Evolutionary conservation across 441 rosid genomes (phyloP).

Genomic region (Populus trichocarpa): DNA sequence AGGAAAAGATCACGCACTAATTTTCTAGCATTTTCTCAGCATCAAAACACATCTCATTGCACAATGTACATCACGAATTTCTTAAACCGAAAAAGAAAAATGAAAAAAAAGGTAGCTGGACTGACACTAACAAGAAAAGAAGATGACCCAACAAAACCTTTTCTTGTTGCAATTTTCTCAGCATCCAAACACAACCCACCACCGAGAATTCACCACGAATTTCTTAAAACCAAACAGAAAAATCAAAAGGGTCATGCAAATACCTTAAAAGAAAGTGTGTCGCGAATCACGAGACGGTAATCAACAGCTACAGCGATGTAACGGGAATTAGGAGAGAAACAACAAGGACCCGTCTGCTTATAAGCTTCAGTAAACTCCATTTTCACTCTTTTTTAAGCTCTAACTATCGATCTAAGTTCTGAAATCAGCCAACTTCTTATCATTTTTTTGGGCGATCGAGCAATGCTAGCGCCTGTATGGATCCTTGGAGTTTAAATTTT

Average conservation of each 20-base stretch:
- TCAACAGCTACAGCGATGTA: constrained; percentile 87
- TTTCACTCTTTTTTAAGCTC: neutral
- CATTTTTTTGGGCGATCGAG: neutral
- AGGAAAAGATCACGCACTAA: neutral
- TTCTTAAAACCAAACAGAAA: neutral
- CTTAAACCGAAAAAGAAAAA: neutral
- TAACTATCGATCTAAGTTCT: neutral
- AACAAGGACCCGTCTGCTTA: constrained; percentile 86
- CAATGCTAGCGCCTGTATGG: neutral
- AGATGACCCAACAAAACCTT: neutral
- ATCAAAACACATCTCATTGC: neutral
- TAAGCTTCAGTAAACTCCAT: constrained; percentile 96
- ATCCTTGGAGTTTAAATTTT: neutral
- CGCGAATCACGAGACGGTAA: constrained; percentile 90
- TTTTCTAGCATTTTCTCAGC: neutral
- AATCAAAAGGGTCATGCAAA: neutral
- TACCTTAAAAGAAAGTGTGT: constrained; percentile 82
- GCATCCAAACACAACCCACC: neutral
- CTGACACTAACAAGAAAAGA: neutral
- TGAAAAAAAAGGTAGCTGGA: neutral
- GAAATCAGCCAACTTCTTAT: neutral
- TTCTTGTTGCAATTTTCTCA: neutral
- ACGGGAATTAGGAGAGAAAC: constrained; percentile 90
- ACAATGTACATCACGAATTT: neutral
- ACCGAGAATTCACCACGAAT: neutral